These are phyloP conservation scores for Colletotrichum agaves DNA, from an alignment of 2,329 filamentous ascomycete species.

Conservation along the genomic window DNA sequence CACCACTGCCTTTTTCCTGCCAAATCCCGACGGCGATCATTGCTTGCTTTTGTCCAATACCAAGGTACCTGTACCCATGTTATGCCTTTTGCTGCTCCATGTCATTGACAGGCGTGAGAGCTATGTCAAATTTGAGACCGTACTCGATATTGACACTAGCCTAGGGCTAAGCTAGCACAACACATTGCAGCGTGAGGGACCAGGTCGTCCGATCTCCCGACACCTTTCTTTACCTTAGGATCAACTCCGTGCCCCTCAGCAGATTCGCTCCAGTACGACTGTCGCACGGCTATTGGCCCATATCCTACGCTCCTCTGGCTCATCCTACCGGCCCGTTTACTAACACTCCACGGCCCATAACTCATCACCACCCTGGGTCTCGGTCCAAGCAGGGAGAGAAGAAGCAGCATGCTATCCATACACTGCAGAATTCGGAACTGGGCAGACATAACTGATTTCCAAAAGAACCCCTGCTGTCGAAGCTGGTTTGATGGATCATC, in stretches of 20 bases:
- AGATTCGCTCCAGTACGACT: constrained; percentile 4
- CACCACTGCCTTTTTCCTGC: not conserved
- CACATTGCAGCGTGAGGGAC: constrained; percentile 5
- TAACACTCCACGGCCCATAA: not conserved
- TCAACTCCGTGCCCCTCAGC: not conserved
- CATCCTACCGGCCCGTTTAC: not conserved
- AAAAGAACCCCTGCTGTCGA: too few species aligned
- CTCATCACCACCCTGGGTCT: constrained; percentile 2
- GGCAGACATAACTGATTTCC: too few species aligned
- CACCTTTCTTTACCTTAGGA: not conserved
- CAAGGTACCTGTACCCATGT: not conserved
- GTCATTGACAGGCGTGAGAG: not conserved
- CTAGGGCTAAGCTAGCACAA: constrained; percentile 6
- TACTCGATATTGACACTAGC: not conserved
- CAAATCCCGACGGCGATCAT: not conserved
- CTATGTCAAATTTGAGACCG: not conserved
- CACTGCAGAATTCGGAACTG: not conserved
- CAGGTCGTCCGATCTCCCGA: not conserved
- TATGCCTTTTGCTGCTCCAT: not conserved
- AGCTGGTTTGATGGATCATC: constrained; percentile 6
- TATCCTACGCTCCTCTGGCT: not conserved
- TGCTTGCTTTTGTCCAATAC: constrained; percentile 10
- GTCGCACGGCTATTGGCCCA: not conserved
- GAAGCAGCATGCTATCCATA: not conserved
- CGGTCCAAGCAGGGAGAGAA: not conserved